These are phyloP conservation scores for Circinella minor DNA, from an alignment of 371 early-diverging fungal species.

Conservation along the genomic window DNA sequence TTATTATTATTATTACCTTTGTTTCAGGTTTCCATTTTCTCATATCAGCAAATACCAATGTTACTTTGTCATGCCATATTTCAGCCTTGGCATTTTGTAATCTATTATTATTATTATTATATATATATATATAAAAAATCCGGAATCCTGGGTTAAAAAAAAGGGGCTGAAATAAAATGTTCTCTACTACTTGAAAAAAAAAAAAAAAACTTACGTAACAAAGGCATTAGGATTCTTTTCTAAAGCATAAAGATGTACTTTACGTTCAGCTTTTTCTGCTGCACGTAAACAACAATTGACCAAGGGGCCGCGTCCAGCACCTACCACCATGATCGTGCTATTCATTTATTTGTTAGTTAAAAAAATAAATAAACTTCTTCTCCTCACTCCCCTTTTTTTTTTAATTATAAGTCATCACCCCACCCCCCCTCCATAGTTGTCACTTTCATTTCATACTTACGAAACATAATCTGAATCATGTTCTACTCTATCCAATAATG, in stretches of 20 bases:
- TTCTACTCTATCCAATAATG: constrained; percentile 62
- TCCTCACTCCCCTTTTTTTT: no score
- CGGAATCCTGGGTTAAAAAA: no score
- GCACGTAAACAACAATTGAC: constrained; percentile 85
- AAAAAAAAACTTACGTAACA: constrained; percentile 61
- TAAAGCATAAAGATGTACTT: constrained; percentile 80
- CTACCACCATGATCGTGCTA: constrained; percentile 87
- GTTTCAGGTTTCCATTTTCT: constrained; percentile 81
- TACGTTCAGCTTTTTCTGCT: constrained; percentile 65
- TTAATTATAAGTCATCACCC: no score
- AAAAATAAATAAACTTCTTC: background rate
- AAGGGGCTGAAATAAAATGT: no score
- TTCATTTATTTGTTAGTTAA: background rate
- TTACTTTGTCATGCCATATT: constrained; percentile 84
- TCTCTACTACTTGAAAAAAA: background rate
- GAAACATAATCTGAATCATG: constrained; percentile 42
- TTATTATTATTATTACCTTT: constrained; percentile 44
- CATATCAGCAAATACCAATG: constrained; percentile 90
- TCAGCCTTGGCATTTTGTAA: constrained; percentile 75
- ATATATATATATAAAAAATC: background rate
- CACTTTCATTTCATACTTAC: constrained; percentile 26
- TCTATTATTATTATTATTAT: no score
- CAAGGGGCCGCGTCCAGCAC: constrained; percentile 82
- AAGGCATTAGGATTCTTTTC: constrained; percentile 97
- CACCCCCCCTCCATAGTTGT: no score